Evolutionary conservation across 2,329 filamentous ascomycete genomes (phyloP).

Genomic region (Apiospora koreana): DNA sequence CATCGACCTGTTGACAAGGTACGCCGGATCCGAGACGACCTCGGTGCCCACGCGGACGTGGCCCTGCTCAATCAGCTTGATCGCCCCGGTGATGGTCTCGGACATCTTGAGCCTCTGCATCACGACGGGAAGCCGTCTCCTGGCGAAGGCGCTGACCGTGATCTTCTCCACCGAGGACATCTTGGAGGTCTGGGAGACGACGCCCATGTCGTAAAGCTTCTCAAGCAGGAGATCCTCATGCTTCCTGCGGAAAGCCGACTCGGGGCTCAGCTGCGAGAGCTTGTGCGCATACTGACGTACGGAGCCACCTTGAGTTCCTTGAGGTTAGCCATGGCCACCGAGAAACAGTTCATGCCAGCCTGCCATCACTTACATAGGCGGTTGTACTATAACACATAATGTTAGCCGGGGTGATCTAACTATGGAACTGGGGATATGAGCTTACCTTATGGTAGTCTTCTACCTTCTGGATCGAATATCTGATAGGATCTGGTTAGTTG

Average conservation of each 20-base stretch:
- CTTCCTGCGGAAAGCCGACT: constrained; percentile 76
- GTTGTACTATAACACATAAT: constrained; percentile 46
- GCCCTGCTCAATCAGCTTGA: constrained; percentile 89
- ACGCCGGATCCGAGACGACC: constrained; percentile 86
- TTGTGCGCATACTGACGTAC: constrained; percentile 86
- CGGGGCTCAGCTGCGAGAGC: constrained; percentile 78
- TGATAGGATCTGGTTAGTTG: constrained; percentile 27
- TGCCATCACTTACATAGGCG: constrained; percentile 10
- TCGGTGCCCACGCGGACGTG: constrained; percentile 72
- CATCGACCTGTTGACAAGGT: constrained; percentile 83
- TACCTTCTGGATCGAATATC: constrained; percentile 90
- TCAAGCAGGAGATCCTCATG: constrained; percentile 85
- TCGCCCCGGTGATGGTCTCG: constrained; percentile 81
- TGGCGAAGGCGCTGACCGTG: constrained; percentile 86
- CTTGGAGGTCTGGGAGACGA: constrained; percentile 75
- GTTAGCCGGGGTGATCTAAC: background rate
- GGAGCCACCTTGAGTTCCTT: background rate
- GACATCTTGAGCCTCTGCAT: constrained; percentile 93
- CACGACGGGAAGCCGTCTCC: constrained; percentile 81
- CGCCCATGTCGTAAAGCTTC: constrained; percentile 91
- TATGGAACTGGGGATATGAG: background rate
- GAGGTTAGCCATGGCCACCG: constrained; percentile 18
- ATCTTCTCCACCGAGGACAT: constrained; percentile 85
- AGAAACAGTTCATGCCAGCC: background rate
- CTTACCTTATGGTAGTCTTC: constrained; percentile 70